Base-by-base conservation (phyloP, 2,329 filamentous ascomycete species). In the Bipolaris gigantea region DNA sequence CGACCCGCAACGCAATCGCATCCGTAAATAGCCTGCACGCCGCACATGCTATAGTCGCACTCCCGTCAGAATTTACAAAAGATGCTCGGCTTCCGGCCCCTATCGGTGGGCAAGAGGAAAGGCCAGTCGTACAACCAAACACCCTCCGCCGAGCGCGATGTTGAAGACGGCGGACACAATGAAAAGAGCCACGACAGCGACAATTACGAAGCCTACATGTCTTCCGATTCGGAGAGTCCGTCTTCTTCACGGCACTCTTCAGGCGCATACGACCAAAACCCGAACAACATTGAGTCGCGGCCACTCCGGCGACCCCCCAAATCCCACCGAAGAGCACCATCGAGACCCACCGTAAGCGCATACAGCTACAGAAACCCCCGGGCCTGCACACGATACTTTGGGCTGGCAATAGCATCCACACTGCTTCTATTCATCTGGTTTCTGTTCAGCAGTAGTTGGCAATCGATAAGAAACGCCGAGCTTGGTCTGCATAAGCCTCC, bases 351-450 rank as follows among this genome's bases (percentile, higher is more conserved):
- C 6, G 64, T 72, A 7, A 71, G 67, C 57, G 69, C 71, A 45
- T 73, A 73, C 57, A 71, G 82, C 48, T 89, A 89, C 65, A 81
- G 86, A 30, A 75, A 92, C 38, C 89, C 89, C 6, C 85, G 87
- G 67, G 88, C 82, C 57, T 84, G 94, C 54, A 85, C 90, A 51
- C 83, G 91, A 64, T 95, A 89, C 71, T 84, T 96, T 50, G 91
- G 90, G 60, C 78, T 92, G 44, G 83, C 81, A 3, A 78, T 96
- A 48, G 83, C 89, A 42, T 80, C 83, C 2, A 83, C 85, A 1
- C 82, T 96, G 13, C 61, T 94, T 4, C 69, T 96, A 39, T 90
- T 97, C 76, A 88, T 96, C 52, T 76, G 90, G 52, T 86, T 83
- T 51, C 80, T 97, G 33, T 83, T 90, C 47, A 84, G 89, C 25